Evolutionary conservation across 164 flowering plant genomes (phyloP).

Genomic region (Vitis labrusca): DNA sequence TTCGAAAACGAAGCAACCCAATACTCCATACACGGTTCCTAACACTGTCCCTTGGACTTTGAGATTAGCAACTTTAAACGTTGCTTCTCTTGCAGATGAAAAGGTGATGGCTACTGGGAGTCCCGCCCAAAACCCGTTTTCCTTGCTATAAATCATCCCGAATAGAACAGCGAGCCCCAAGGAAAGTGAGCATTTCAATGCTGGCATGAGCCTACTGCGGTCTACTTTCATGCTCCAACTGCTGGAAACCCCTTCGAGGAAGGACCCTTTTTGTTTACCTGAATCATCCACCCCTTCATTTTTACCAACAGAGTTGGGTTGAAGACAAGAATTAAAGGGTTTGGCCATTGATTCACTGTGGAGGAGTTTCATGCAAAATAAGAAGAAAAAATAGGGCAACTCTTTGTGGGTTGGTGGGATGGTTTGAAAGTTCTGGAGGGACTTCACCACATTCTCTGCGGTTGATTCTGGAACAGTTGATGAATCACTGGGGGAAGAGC

Average conservation of each 20-base stretch:
- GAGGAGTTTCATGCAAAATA: conserved; percentile 69
- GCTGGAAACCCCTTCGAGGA: conserved; percentile 3
- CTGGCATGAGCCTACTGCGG: conserved; percentile 44
- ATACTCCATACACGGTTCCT: conserved; percentile 77
- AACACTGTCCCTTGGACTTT: conserved; percentile 84
- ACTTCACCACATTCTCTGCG: conserved; percentile 16
- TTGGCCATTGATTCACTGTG: conserved; percentile 18
- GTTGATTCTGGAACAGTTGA: conserved; percentile 43
- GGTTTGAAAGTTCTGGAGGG: conserved; percentile 41
- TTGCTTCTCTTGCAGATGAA: conserved; percentile 65
- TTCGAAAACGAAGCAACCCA: conserved; percentile 66
- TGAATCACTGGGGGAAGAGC: conserved; percentile 24
- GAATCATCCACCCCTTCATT: conserved; percentile 9
- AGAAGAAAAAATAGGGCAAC: conserved; percentile 69
- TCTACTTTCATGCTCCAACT: conserved; percentile 13
- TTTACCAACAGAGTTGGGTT: background rate
- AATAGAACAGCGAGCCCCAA: conserved; percentile 70
- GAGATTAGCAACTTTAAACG: conserved; percentile 64
- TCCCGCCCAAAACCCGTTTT: conserved; percentile 76
- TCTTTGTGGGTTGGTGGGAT: conserved; percentile 31
- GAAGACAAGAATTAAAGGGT: background rate
- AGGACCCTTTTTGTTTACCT: conserved; percentile 16
- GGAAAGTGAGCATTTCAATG: conserved; percentile 68
- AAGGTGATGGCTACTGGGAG: conserved; percentile 67
- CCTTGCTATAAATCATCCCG: conserved; percentile 63